Conservation (phyloP, 352 stramenopile species). For the Pythium guiyangense region DNA sequence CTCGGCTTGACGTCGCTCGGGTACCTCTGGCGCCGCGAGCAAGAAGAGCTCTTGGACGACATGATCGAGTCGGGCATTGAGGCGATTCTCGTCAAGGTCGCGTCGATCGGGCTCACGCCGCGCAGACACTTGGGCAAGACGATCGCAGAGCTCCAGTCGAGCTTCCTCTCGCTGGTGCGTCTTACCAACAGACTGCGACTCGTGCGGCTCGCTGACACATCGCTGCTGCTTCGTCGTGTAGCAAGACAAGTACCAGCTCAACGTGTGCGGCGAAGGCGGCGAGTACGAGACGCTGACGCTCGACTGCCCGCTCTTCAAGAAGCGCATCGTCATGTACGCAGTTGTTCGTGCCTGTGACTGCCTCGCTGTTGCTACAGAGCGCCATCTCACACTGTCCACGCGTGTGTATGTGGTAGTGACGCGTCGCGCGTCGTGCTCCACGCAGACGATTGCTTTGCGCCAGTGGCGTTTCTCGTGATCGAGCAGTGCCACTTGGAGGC, state of each 20-base stretch:
- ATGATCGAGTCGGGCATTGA: constrained; percentile 94
- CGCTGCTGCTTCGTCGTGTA: constrained; percentile 24
- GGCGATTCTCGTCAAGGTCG: constrained; percentile 96
- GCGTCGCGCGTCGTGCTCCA: constrained; percentile 91
- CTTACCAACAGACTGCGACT: not conserved
- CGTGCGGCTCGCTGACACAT: not conserved
- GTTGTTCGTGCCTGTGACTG: not conserved
- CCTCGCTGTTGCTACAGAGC: not conserved
- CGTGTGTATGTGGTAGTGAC: constrained; percentile 40
- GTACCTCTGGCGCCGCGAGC: constrained; percentile 95
- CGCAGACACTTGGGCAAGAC: constrained; percentile 82
- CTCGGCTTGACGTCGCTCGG: constrained; percentile 93
- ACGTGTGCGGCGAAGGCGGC: constrained; percentile 98
- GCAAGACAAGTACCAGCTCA: constrained; percentile 95
- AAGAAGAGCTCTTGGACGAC: constrained; percentile 90
- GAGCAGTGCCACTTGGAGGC: constrained; percentile 87
- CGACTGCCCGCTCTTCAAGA: constrained; percentile 95
- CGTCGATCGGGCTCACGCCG: constrained; percentile 89
- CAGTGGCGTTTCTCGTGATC: constrained; percentile 92
- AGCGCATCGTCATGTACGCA: constrained; percentile 87
- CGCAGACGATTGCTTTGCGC: constrained; percentile 89
- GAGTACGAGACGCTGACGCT: constrained; percentile 99
- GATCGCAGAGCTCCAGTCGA: constrained; percentile 80
- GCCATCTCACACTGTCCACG: constrained; percentile 3
- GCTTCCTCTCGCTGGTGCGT: constrained; percentile 87